Base-by-base conservation (phyloP, 1,284 basidiomycete genomes). In the Polyporus tsugae region DNA sequence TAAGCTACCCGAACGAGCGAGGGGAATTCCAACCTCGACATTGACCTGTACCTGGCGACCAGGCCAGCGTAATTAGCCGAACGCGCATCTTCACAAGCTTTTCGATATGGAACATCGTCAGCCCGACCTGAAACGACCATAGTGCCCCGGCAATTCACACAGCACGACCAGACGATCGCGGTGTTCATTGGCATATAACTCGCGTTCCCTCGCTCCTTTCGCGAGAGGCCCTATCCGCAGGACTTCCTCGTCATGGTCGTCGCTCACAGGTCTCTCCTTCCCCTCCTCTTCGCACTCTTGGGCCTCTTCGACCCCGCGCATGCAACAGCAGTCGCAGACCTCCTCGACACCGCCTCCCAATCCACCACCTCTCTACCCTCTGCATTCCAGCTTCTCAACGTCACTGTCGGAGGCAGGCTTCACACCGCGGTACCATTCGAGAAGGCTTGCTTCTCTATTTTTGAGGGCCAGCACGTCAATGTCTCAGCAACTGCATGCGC, bases 251-350 rank as follows among this genome's bases (percentile, higher is more conserved):
- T 59, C 33, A 69, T 69, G 68, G 46, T 64, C 33, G 46, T 60
- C 49, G 62, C 52, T 17, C 64, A 52, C 39, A 58, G n/a, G 29
- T 58, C 55, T 39, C 13, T 25, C 17, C 15, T 42, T 6, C 11
- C 25, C 7, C 19, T 66, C 7, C 49, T 69, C 49, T 7, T 39
- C 36, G 57, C 61, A 22, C 49, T 67, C 29, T 46, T 65, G 22
- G 65, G 36, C n/a, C 35, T n/a, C 13, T 58, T 11, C 13, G 11
- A 41, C 58, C 22, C 15, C 3, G 58, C 38, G 6, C 38, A 25
- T n/a, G 35, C n/a, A 17, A 55, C 81, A 13, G 84, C 82, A 80
- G 93, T 85, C 15, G 93, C 85, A 65, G 82, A 86, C 73, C 92
- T 85, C 17, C 87, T 89, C 25, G 33, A 62, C 42, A 35, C 46